Percentiles rank a stretch among this genome's conserved stretches.
Conservation (phyloP, 1,284 basidiomycete genomes). For the Austropuccinia psidii region DNA sequence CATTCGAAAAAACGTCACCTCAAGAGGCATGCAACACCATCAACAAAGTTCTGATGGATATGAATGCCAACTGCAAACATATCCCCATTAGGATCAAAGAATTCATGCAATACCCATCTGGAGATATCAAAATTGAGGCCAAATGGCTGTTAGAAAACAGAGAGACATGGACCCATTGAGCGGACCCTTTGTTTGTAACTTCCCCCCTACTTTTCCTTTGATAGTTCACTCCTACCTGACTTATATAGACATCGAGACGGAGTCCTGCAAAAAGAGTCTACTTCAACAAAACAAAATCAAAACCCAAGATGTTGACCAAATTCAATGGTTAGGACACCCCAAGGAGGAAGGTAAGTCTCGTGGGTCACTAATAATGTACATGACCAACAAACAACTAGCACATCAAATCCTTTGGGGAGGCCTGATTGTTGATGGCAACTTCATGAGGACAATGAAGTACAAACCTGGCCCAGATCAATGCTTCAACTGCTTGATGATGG, state of each 20-base stretch:
- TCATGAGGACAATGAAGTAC: neutral
- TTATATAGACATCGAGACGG: neutral
- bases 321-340: neutral
- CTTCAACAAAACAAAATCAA: neutral
- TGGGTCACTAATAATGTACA: neutral
- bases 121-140: too few species aligned
- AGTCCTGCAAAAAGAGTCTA: neutral
- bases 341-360: neutral
- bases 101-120: too few species aligned
- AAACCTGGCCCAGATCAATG: neutral
- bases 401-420: neutral
- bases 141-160: slow-evolving; percentile 17
- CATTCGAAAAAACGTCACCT: too few species aligned
- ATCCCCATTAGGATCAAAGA: too few species aligned
- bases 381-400: neutral
- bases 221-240: neutral
- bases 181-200: neutral
- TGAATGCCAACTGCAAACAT: too few species aligned
- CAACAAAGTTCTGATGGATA: too few species aligned
- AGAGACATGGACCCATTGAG: neutral
- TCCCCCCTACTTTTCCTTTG: neutral
- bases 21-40: too few species aligned
- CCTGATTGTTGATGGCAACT: neutral
- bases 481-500: slow-evolving; percentile 12
- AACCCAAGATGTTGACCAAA: neutral